Evolutionary conservation across 164 flowering plant species (phyloP).

Genomic region (Cinnamomum micranthum): DNA sequence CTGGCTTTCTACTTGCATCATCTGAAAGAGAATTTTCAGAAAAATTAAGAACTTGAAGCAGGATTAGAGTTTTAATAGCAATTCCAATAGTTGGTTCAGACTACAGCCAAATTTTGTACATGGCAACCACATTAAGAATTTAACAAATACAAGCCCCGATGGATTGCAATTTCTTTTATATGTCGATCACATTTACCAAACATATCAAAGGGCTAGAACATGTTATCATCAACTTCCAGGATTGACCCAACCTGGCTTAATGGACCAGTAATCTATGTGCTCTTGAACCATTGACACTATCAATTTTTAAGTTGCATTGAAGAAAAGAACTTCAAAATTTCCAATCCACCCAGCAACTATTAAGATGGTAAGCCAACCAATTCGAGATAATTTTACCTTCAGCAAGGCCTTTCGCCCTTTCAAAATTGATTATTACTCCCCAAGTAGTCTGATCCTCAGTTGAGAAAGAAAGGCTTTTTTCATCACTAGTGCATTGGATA

Average conservation of each 20-base stretch:
- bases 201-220: no score
- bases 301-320: background rate
- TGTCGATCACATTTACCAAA: no score
- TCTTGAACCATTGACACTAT: background rate
- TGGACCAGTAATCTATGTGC: background rate
- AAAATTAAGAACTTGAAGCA: background rate
- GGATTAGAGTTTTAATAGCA: background rate
- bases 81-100: background rate
- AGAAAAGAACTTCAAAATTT: background rate
- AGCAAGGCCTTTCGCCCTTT: slow-evolving; percentile 49
- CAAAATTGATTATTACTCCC: slow-evolving; percentile 89
- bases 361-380: background rate
- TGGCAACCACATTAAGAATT: background rate
- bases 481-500: slow-evolving; percentile 55
- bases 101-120: background rate
- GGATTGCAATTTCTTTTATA: no score
- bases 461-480: slow-evolving; percentile 50
- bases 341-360: background rate
- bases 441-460: slow-evolving; percentile 69
- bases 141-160: background rate
- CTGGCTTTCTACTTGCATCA: slow-evolving; percentile 67
- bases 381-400: slow-evolving; percentile 50
- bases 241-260: background rate
- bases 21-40: slow-evolving; percentile 34
- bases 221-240: no score